A percentile compares a stretch with the other conserved stretches of the same genome.
Conservation (phyloP, 139 green algal species). For the Prasinococcaceae sp. region DNA sequence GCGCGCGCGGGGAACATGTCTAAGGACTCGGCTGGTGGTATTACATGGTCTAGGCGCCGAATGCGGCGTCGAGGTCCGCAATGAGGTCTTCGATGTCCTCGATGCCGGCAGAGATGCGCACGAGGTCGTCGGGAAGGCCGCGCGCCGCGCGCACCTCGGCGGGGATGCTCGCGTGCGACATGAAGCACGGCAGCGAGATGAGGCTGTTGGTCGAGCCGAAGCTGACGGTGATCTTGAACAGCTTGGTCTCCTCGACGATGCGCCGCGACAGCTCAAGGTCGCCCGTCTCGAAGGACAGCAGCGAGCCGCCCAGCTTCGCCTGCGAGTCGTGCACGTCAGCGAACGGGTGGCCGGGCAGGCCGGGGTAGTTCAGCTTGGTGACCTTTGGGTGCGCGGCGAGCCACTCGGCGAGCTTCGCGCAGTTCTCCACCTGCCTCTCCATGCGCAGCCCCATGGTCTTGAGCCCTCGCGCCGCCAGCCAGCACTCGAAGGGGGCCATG, state of each 20-base stretch:
- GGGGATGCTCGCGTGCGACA: conserved; percentile 80
- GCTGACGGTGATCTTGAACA: conserved; percentile 90
- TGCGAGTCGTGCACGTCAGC: conserved; percentile 30
- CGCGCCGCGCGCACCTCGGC: conserved; percentile 65
- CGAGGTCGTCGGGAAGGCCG: conserved; percentile 85
- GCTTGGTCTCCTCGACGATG: conserved; percentile 64
- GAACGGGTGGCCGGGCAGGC: conserved; percentile 24
- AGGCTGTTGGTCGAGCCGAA: conserved; percentile 80
- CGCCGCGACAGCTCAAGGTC: conserved; percentile 29
- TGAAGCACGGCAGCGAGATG: conserved; percentile 94
- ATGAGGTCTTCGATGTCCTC: conserved; percentile 75
- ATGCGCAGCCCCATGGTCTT: conserved; percentile 96
- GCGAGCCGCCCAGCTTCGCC: conserved; percentile 31
- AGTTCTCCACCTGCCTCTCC: conserved; percentile 56
- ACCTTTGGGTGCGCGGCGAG: conserved; percentile 70
- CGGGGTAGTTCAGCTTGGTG: conserved; percentile 75
- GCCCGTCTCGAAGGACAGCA: conserved; percentile 42
- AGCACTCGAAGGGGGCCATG: conserved; percentile 90
- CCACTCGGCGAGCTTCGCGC: conserved; percentile 52
- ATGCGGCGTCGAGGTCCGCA: conserved; percentile 23
- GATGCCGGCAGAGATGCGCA: conserved; percentile 83
- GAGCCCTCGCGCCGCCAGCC: conserved; percentile 80
- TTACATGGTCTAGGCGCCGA: too few species aligned
- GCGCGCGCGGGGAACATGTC: too few species aligned
- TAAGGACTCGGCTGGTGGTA: too few species aligned